Conservation (phyloP, 2,329 filamentous ascomycete genomes). For the Pseudogymnoascus sp. region DNA sequence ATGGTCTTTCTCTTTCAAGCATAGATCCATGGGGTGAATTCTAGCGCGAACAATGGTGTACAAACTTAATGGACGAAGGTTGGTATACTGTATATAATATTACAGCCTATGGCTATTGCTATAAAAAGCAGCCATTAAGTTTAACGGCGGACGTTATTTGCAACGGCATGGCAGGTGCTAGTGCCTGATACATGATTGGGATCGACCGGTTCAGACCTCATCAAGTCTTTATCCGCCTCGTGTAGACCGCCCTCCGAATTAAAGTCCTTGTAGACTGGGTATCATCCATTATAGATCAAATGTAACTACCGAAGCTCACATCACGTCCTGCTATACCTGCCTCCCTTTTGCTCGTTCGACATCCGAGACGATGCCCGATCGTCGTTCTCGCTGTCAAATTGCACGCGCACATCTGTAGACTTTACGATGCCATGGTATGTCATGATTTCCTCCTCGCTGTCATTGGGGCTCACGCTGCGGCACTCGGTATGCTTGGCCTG, state of each 20-base stretch:
- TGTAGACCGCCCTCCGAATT: not conserved
- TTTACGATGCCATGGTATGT: slow-evolving; percentile 37
- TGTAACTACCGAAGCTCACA: not conserved
- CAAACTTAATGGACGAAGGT: not conserved
- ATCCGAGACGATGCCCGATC: slow-evolving; percentile 4
- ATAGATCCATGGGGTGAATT: not conserved
- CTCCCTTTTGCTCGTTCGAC: not conserved
- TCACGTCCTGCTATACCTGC: not conserved
- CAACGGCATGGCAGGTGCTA: not conserved
- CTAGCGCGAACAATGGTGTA: not conserved
- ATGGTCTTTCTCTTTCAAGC: not conserved
- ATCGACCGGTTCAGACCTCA: not conserved
- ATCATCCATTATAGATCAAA: not conserved
- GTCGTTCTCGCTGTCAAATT: slow-evolving; percentile 7
- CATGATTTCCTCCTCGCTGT: slow-evolving; percentile 37
- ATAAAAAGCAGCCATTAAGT: not conserved
- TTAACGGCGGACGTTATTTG: not conserved
- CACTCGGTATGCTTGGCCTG: slow-evolving; percentile 28
- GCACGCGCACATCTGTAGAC: slow-evolving; percentile 31
- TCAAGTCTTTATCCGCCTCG: not conserved
- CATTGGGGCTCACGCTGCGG: slow-evolving; percentile 30
- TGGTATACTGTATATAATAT: not conserved
- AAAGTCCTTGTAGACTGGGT: not conserved
- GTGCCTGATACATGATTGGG: not conserved
- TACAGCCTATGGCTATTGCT: not conserved